These are phyloP conservation scores for Viridothelium virens DNA, from an alignment of 495 filamentous ascomycete species.

Conservation along the genomic window DNA sequence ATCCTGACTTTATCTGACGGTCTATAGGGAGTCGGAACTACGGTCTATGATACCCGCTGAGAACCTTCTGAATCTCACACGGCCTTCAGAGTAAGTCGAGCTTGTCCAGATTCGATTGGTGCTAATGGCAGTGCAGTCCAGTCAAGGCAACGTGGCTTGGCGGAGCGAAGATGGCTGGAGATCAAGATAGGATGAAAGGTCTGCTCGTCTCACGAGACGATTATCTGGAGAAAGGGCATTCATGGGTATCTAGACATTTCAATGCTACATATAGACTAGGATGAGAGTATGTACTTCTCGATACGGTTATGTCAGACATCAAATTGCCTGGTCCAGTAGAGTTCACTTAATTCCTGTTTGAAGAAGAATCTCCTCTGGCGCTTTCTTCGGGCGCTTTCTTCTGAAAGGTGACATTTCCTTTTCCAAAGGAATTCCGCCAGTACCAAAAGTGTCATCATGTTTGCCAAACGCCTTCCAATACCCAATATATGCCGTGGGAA, in stretches of 20 bases:
- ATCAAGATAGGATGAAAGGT: conserved; percentile 52
- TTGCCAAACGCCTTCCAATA: neutral
- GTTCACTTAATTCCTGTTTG: too few relatives aligned
- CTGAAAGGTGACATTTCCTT: neutral
- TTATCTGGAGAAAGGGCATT: conserved; percentile 78
- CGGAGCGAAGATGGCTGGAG: conserved; percentile 63
- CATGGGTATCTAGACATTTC: conserved; percentile 72
- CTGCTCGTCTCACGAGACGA: conserved; percentile 75
- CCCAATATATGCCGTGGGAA: neutral
- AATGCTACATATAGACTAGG: neutral
- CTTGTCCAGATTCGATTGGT: neutral
- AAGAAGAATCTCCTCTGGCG: too few relatives aligned
- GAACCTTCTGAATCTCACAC: conserved; percentile 64
- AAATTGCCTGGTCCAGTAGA: too few relatives aligned
- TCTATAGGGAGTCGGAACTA: conserved; percentile 57
- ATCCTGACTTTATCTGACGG: neutral
- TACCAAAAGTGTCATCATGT: neutral
- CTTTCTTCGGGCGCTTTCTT: neutral
- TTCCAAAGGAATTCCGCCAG: neutral
- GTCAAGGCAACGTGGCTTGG: conserved; percentile 79
- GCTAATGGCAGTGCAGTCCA: conserved; percentile 35
- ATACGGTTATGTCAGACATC: neutral
- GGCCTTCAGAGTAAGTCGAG: conserved; percentile 47
- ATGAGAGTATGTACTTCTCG: neutral
- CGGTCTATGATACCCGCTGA: conserved; percentile 66